phyloP scores from a whole-genome alignment of 345 rosid genomes.

The Arabidopsis arenosa region DNA sequence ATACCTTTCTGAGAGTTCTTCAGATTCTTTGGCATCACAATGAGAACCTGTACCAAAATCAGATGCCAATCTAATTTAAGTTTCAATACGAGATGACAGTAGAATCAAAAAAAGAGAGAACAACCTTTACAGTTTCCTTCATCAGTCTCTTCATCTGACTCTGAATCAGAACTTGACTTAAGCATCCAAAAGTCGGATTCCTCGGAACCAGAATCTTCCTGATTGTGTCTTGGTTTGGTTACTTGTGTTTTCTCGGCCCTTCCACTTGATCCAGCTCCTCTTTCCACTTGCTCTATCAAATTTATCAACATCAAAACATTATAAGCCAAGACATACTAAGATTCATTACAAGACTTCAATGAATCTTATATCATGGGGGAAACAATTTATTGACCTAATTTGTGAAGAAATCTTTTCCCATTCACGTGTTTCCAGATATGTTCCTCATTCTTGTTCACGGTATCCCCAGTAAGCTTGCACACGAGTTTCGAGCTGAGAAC shows the following conservation, averaged over 20 bases:
- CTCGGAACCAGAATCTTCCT: constrained; percentile 59
- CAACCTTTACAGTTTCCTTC: constrained; percentile 60
- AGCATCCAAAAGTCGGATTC: constrained; percentile 83
- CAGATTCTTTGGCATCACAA: constrained; percentile 54
- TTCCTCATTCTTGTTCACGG: constrained; percentile 84
- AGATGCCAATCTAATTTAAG: constrained; percentile 11
- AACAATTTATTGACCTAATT: constrained; percentile 56
- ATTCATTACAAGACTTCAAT: constrained; percentile 4
- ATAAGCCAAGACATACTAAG: background rate
- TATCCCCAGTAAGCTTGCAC: constrained; percentile 88
- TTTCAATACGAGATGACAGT: background rate
- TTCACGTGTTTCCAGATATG: constrained; percentile 94
- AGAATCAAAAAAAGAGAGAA: constrained; percentile 4
- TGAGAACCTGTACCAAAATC: constrained; percentile 33
- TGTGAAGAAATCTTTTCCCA: constrained; percentile 82
- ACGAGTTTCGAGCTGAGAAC: constrained; percentile 70
- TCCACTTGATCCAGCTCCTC: constrained; percentile 44
- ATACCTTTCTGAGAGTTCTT: constrained; percentile 64
- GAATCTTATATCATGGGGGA: constrained; percentile 7
- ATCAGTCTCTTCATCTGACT: constrained; percentile 53
- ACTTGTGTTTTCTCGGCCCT: constrained; percentile 33
- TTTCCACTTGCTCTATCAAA: constrained; percentile 70
- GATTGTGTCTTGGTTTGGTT: constrained; percentile 44
- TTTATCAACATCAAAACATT: constrained; percentile 26
- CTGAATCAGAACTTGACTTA: constrained; percentile 81